Base-by-base conservation (phyloP, 2,329 filamentous ascomycete genomes). In the Fusarium setosum region DNA sequence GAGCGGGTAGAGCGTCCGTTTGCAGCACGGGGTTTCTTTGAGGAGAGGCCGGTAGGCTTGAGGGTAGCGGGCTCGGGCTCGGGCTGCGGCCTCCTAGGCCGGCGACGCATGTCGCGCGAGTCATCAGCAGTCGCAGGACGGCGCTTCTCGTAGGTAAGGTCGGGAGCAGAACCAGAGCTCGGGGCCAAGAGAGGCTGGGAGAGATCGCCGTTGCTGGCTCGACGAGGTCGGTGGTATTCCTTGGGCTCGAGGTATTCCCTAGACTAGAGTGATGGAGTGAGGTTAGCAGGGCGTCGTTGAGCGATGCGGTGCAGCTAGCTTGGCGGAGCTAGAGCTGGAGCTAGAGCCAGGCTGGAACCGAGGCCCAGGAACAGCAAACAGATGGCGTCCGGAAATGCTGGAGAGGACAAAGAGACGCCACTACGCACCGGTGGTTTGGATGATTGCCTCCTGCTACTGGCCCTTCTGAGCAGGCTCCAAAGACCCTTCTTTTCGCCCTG, bases 391-490 rank as follows among this genome's bases (percentile, higher is more conserved):
- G 24, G 23, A 12, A 24, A 10, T 37, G 35, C 23, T 31, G 34
- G 38, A 40, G 15, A 23, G 10, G 20, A 56, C 37, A 24, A 13
- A 12, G 31, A 55, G 40, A 49, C 20, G 41, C 29, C 38, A 44
- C 37, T 44, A 72, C 69, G 42, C 52, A 72, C 69, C 63, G 68
- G 59, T 55, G 66, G 53, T 59, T 63, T 69, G 41, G 59, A 58
- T 18, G 67, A 68, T 12, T 59, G 48, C 42, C 61, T 71, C 41
- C 63, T 63, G 52, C 78, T 76, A 73, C 81, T 84, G 61, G 80
- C 80, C 61, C 77, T 81, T 63, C 84, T 81, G 67, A 88, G 79
- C 55, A 88, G 75, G 60, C 79, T 77, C 81, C 80, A 83, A 61
- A 86, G 82, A 47, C 80, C 76, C 68, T 80, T 82, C 75, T 81